These are phyloP conservation scores for Bacidia gigantensis DNA, from an alignment of 495 filamentous ascomycete species.

Conservation along the genomic window DNA sequence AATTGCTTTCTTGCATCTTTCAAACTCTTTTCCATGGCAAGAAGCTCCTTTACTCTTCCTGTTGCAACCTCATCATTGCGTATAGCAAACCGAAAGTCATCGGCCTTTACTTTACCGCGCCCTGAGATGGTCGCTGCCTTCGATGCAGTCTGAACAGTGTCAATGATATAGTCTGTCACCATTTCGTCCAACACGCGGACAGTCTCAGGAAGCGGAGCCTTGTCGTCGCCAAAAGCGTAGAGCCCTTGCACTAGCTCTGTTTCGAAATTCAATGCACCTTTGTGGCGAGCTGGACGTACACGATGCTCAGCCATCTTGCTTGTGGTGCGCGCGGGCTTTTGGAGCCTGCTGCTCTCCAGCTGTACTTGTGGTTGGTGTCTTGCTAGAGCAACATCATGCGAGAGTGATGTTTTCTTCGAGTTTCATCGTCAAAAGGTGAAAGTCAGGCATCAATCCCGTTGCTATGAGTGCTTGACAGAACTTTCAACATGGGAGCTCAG, in stretches of 20 bases:
- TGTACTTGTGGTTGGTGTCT: no score
- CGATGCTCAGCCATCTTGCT: constrained; percentile 49
- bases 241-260: constrained; percentile 69
- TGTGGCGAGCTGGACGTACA: constrained; percentile 65
- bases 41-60: constrained; percentile 76
- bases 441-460: not conserved
- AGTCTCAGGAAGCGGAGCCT: constrained; percentile 61
- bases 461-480: no score
- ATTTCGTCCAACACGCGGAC: constrained; percentile 85
- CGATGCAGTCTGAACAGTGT: constrained; percentile 78
- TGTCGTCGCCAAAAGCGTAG: constrained; percentile 70
- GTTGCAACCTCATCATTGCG: constrained; percentile 72
- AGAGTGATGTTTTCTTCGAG: no score
- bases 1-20: constrained; percentile 63
- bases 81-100: constrained; percentile 90
- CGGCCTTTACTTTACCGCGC: constrained; percentile 91
- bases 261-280: constrained; percentile 79
- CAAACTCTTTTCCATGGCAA: constrained; percentile 67
- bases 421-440: no score
- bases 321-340: no score
- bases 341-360: no score
- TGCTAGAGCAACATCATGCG: no score
- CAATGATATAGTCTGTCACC: constrained; percentile 78
- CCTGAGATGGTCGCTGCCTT: constrained; percentile 66
- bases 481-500: no score